A percentile compares a stretch with the other conserved stretches of the same genome.
These are phyloP conservation scores for Lasiodiplodia sp. DNA, from an alignment of 2,329 filamentous ascomycete species.

Conservation along the genomic window DNA sequence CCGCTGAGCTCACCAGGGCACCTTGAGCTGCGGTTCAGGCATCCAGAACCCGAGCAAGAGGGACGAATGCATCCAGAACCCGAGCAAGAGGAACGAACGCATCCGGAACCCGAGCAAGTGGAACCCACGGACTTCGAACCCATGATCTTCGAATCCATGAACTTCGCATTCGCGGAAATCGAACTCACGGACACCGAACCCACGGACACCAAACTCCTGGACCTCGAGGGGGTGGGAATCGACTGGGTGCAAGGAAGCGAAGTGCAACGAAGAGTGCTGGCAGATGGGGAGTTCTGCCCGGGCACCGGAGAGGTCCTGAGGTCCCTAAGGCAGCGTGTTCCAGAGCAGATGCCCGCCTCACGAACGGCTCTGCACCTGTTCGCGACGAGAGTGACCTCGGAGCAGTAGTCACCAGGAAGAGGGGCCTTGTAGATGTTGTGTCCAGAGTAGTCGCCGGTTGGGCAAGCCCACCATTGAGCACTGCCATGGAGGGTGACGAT, in stretches of 20 bases:
- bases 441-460: conserved; percentile 20
- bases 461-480: neutral
- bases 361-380: neutral
- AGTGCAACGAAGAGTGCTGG: no score
- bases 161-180: neutral
- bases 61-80: neutral
- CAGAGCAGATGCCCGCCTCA: neutral
- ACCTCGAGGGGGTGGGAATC: neutral
- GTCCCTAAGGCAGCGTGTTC: neutral
- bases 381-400: neutral
- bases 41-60: neutral
- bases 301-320: no score
- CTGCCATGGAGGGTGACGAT: neutral
- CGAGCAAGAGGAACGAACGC: neutral
- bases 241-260: no score
- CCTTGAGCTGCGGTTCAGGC: neutral
- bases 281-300: no score
- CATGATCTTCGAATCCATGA: neutral
- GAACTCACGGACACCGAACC: neutral
- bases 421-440: conserved; percentile 18
- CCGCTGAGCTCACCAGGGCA: conserved; percentile 18
- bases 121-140: neutral
- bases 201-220: neutral
- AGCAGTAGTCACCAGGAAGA: neutral
- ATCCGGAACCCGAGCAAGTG: neutral